Base-by-base conservation (phyloP, 768 basidiomycete species). In the Terana coerulea region DNA sequence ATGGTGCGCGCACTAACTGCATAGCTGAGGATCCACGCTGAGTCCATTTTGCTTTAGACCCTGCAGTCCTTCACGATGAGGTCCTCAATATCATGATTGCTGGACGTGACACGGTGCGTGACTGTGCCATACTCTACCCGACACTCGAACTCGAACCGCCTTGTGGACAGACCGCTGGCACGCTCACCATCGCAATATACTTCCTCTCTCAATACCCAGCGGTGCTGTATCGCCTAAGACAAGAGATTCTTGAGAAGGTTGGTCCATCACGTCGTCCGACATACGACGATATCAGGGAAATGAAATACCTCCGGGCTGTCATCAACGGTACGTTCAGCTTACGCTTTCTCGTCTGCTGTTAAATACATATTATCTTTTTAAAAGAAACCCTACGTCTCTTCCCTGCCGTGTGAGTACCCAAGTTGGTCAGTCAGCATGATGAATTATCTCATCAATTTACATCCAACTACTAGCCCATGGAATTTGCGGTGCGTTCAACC, bases 221-320 rank as follows among this genome's bases (percentile, higher is more conserved):
- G 2, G 69, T 82, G 14, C 54, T 76, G 0, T 42, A 56, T 3
- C 70, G 71, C 7, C 72, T 84, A 9, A 73, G 79, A 10, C 64
- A 71, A 22, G 83, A 84, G 60, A 72, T 83, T 21, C 49, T 77
- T 3, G 63, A 67, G 8, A 65, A 67, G 11, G 70, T 83, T n/a
- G 80, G 81, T 1, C 56, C 50, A 0, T 64, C 58, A 1, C 61
- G 69, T 9, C 52, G 70, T 1, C 81, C 82, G 0, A 77, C 78
- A 0, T 78, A 76, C 56, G 80, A 81, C 28, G 73, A 79, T 42
- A 70, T 84, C 53, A 68, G 77, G 26, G 71, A 74, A 7, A 77
- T 83, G 78, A 80, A 79, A 52, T 84, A 77, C 56, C 63, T 83
- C 51, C 62, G 79, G 33, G 80, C 80, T 4, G 70, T 80, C 46